phyloP scores from a whole-genome alignment of 139 green algal species.

The Deuterostichococcus epilithicus region DNA sequence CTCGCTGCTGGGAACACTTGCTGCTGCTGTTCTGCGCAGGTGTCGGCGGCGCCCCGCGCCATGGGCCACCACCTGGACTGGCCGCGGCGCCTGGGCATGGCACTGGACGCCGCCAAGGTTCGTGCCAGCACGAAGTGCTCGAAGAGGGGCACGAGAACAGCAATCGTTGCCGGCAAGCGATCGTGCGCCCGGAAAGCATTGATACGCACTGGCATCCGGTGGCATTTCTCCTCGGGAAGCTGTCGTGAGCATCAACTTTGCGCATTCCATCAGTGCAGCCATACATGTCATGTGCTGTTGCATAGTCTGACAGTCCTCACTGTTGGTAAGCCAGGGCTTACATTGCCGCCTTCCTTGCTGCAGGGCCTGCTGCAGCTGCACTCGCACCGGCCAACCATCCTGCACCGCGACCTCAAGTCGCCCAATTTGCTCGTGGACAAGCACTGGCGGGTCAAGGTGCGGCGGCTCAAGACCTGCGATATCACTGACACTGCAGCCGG shows the following conservation, averaged over 20 bases:
- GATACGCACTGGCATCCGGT: too few species aligned
- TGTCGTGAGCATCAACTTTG: too few species aligned
- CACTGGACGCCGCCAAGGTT: slow-evolving; percentile 30
- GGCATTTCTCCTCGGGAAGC: too few species aligned
- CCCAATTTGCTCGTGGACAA: slow-evolving; percentile 59
- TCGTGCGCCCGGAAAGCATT: too few species aligned
- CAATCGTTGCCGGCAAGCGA: too few species aligned
- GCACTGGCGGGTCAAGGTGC: slow-evolving; percentile 46
- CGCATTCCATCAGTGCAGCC: too few species aligned
- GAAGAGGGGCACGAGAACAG: too few species aligned
- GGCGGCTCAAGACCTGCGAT: too few species aligned
- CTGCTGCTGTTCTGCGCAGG: background rate
- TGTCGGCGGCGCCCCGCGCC: background rate
- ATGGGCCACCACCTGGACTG: slow-evolving; percentile 29
- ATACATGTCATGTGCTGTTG: too few species aligned
- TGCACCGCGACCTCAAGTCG: slow-evolving; percentile 54
- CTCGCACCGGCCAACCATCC: slow-evolving; percentile 31
- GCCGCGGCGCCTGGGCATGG: slow-evolving; percentile 27
- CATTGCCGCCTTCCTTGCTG: background rate
- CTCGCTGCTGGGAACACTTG: too few species aligned
- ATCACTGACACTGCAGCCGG: slow-evolving; percentile 6
- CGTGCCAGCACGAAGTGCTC: background rate
- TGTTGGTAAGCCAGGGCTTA: too few species aligned
- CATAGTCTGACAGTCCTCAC: too few species aligned
- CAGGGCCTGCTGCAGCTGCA: slow-evolving; percentile 53